A percentile compares a stretch with the other conserved stretches of the same genome.
Conservation (phyloP, 805 yeast species). For the Yarrowia keelungensis region DNA sequence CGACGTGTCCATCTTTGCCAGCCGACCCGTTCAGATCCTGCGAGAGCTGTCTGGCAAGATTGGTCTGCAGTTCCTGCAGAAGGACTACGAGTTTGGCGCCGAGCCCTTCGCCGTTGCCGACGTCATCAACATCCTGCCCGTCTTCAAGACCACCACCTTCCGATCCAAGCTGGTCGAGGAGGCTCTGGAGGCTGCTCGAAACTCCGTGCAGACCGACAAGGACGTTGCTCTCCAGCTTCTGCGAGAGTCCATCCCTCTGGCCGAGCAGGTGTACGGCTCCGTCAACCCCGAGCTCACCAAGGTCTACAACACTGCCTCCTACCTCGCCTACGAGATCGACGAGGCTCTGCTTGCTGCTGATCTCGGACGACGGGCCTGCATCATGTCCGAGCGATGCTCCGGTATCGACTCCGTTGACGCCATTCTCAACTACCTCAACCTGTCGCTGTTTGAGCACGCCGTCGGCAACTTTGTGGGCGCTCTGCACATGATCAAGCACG, state of each 20-base stretch:
- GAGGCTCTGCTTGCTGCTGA: slow-evolving; percentile 65
- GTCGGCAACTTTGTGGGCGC: slow-evolving; percentile 67
- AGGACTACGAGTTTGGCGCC: slow-evolving; percentile 56
- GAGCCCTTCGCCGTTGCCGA: slow-evolving; percentile 63
- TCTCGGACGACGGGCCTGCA: slow-evolving; percentile 69
- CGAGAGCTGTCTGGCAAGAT: slow-evolving; percentile 76
- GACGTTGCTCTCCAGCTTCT: slow-evolving; percentile 69
- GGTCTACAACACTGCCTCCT: slow-evolving; percentile 69
- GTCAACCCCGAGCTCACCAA: slow-evolving; percentile 81
- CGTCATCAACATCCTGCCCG: slow-evolving; percentile 72
- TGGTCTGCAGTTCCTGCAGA: slow-evolving; percentile 84
- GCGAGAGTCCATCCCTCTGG: slow-evolving; percentile 71
- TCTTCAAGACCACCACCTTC: slow-evolving; percentile 73
- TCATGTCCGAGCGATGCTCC: slow-evolving; percentile 75
- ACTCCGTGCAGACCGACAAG: slow-evolving; percentile 45
- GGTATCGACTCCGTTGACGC: slow-evolving; percentile 86
- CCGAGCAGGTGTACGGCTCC: slow-evolving; percentile 83
- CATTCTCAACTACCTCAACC: slow-evolving; percentile 70
- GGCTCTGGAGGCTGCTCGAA: slow-evolving; percentile 55
- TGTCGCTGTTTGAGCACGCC: slow-evolving; percentile 73
- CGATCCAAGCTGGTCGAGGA: slow-evolving; percentile 75
- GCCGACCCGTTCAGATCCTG: slow-evolving; percentile 55
- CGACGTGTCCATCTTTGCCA: slow-evolving; percentile 2
- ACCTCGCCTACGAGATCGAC: slow-evolving; percentile 67
- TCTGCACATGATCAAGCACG: slow-evolving; percentile 65